Evolutionary conservation across 2,329 filamentous ascomycete species (phyloP), one percentile per base, ranked within the genome.

Genomic region (Lachnellula arida): DNA sequence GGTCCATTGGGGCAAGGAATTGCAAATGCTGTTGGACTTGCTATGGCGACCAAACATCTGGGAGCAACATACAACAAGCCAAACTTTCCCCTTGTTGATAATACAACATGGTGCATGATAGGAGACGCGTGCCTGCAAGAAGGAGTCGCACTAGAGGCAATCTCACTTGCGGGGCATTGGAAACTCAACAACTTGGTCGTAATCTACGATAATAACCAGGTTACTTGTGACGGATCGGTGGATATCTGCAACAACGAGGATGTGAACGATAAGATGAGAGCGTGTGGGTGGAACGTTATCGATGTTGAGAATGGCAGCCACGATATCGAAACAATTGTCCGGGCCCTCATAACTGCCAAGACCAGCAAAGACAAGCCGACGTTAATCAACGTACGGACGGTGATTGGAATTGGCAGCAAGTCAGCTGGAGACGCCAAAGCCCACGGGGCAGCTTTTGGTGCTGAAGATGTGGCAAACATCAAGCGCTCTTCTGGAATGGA

Each of bases 131-230:
- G 77, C 64, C 64, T 79, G 17, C 73, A 76, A 59, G 77, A 80
- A 61, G 78, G 77, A 22, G 76, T 80, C 4, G 76, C 67, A 0
- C 65, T 77, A 1, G 78, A 80, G 60, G 76, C 77, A 0, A 74
- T 80, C 34, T 75, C 73, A 2, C 70, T 78, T 14, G 77, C 77
- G 11, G 77, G 77, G 2, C 76, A 78, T 58, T 67, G 72, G 61
- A 73, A 72, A 53, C 67, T 81, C 7, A 73, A 77, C 60, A 80
- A 80, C 57, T 64, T 80, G 5, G 73, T 72, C 1, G 60, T 80
- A 9, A 75, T 80, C 23, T 81, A 79, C 55, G 78, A 81, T 55
- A 79, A 81, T 59, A 80, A 80, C 58, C 73, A 78, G 56, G 70
- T 80, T 28, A 78, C 75, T 12, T 79, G 76, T 59, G 78, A 79